phyloP scores from a whole-genome alignment of 2,329 filamentous ascomycete genomes.

The Fusarium camptoceras region DNA sequence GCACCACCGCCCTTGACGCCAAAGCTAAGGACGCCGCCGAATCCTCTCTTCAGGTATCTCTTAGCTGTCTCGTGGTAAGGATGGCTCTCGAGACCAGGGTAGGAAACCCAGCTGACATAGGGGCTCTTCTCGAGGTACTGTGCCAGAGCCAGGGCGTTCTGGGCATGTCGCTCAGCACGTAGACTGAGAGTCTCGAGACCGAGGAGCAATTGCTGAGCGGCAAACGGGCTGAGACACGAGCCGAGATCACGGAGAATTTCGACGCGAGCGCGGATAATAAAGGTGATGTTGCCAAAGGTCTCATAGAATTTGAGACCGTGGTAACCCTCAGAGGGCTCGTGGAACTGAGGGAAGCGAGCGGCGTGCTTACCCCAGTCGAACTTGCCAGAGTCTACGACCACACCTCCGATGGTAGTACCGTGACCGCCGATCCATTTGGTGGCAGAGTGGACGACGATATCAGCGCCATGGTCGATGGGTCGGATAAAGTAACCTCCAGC shows the following conservation, averaged over 20 bases:
- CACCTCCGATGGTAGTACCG: constrained; percentile 88
- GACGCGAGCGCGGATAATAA: constrained; percentile 86
- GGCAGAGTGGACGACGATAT: constrained; percentile 93
- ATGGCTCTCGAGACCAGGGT: constrained; percentile 88
- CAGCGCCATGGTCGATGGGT: constrained; percentile 89
- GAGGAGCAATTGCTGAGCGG: constrained; percentile 89
- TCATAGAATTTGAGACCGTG: constrained; percentile 96
- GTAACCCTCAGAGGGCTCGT: constrained; percentile 88
- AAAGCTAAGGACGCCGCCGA: constrained; percentile 91
- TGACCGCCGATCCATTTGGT: constrained; percentile 99
- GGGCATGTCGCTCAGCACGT: constrained; percentile 85
- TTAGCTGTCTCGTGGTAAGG: constrained; percentile 82
- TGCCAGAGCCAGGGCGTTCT: constrained; percentile 84
- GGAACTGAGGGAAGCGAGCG: constrained; percentile 90
- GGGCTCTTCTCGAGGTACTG: constrained; percentile 85
- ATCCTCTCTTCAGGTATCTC: constrained; percentile 86
- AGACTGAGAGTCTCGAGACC: constrained; percentile 91
- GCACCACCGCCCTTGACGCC: constrained; percentile 88
- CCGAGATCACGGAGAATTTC: constrained; percentile 92
- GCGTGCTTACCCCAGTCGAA: constrained; percentile 93
- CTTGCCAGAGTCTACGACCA: constrained; percentile 88
- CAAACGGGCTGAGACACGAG: constrained; percentile 86
- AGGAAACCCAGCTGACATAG: constrained; percentile 92
- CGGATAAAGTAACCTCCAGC: constrained; percentile 89
- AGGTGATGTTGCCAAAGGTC: constrained; percentile 85